These are phyloP conservation scores for Mortierella sp. DNA, from an alignment of 371 early-diverging fungal genomes.

Conservation along the genomic window DNA sequence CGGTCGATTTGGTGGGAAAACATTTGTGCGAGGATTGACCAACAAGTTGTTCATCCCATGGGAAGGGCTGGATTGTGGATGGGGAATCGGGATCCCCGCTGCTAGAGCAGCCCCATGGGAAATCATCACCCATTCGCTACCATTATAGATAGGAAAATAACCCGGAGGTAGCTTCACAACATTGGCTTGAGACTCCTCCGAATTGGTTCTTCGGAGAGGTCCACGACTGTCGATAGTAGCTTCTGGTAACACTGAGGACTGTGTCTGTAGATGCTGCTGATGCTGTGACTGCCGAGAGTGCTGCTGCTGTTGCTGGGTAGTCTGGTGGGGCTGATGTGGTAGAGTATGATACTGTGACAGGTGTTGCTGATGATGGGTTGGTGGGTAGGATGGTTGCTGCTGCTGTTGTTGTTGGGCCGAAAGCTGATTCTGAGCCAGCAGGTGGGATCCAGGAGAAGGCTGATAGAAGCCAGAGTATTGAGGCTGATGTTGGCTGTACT, in stretches of 20 bases:
- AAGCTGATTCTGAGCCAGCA: not conserved
- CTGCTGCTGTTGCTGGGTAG: not conserved
- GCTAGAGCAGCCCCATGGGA: slow-evolving; percentile 34
- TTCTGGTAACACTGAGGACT: too few species aligned
- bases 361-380: not conserved
- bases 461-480: too few species aligned
- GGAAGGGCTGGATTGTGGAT: slow-evolving; percentile 33
- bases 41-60: slow-evolving; percentile 10
- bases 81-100: slow-evolving; percentile 41
- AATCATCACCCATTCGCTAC: slow-evolving; percentile 46
- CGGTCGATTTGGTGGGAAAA: slow-evolving; percentile 18
- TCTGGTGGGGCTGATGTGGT: slow-evolving; percentile 4
- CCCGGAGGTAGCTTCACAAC: slow-evolving; percentile 45
- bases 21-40: not conserved
- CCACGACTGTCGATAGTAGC: slow-evolving; percentile 14
- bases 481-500: too few species aligned
- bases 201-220: slow-evolving; percentile 15
- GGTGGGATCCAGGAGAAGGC: too few species aligned
- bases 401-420: slow-evolving; percentile 19
- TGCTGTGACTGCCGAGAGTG: not conserved
- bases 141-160: slow-evolving; percentile 49
- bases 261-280: too few species aligned
- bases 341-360: not conserved
- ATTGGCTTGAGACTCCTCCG: slow-evolving; percentile 31
- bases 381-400: slow-evolving; percentile 13